Base-by-base conservation (phyloP, 805 yeast species). In the Lachancea lanzarotensis region DNA sequence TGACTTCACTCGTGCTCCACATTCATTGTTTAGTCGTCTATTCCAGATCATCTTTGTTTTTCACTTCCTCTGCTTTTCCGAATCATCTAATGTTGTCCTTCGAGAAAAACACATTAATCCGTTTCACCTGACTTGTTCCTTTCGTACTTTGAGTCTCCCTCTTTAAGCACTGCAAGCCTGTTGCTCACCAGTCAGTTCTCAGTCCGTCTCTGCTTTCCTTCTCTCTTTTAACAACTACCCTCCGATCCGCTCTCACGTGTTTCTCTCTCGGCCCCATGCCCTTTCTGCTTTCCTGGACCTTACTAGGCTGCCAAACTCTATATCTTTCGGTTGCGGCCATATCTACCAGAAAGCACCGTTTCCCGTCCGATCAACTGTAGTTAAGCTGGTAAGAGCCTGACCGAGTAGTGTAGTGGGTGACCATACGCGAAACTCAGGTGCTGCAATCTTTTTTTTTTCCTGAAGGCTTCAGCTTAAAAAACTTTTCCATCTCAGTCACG, bases 341-440 rank as follows among this genome's bases (percentile, higher is more conserved):
- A 73, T 71, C 76, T 68, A 71, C 74, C 70, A 69, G 76, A 73
- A 72, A 72, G 73, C 75, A 73, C 75, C 75, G 74, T 71, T 73
- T 72, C 76, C 77, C 77, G 77, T 72, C 76, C 76, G 77, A 72
- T 71, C 77, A 72, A 71, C 74, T 70, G 74, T 71, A 72, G 75
- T 73, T 70, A 72, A 72, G 71, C 77, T 68, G 71, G 74, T 70
- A 70, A 72, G 76, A 70, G 77, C 76, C 74, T 67, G 73, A 71
- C 74, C 68, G 74, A 72, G 77, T 71, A 72, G 69, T 70, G 69
- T 69, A 67, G 75, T 72, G 76, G 77, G 76, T 69, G 76, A 73
- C 77, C 75, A 72, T 70, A 69, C 70, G 77, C 69, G 76, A 72
- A 73, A 71, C 70, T 72, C 72, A 67, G 74, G 74, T 72, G 76